Evolutionary conservation across 257 asterid genomes (phyloP).

Genomic region (Solanum etuberosum): DNA sequence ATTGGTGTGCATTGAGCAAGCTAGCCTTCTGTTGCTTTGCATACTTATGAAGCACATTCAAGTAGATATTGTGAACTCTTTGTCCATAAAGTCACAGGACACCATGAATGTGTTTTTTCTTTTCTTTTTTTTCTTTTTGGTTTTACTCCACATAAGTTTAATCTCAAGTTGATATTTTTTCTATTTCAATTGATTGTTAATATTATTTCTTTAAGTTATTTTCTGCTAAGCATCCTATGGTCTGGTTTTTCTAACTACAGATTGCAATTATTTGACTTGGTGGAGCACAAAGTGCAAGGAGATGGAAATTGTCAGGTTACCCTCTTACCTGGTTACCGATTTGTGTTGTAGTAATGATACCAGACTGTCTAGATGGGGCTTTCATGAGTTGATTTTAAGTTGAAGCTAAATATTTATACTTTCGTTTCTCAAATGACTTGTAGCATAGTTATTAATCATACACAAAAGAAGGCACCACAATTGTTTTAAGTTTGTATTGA

Average conservation of each 20-base stretch:
- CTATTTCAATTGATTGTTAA: neutral
- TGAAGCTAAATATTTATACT: neutral
- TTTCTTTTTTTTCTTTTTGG: neutral
- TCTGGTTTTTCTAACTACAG: conserved; percentile 33
- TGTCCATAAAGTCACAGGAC: neutral
- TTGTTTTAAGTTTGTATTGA: neutral
- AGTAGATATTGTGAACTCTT: neutral
- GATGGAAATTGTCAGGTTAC: conserved; percentile 98
- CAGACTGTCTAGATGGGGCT: neutral
- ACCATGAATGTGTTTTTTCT: neutral
- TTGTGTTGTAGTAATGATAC: neutral
- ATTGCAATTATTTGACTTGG: conserved; percentile 69
- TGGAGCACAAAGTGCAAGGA: conserved; percentile 89
- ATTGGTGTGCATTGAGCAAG: neutral
- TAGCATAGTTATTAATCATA: neutral
- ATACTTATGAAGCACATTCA: neutral
- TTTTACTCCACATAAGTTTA: neutral
- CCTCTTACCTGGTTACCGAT: neutral
- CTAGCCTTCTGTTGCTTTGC: neutral
- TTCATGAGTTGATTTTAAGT: neutral
- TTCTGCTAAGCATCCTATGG: conserved; percentile 1
- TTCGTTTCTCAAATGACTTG: neutral
- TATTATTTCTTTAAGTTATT: conserved; percentile 47
- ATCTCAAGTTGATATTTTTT: neutral
- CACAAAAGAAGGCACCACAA: neutral